Evolutionary conservation across 306 rosid species (phyloP).

Genomic region (Abrus pulchellus): DNA sequence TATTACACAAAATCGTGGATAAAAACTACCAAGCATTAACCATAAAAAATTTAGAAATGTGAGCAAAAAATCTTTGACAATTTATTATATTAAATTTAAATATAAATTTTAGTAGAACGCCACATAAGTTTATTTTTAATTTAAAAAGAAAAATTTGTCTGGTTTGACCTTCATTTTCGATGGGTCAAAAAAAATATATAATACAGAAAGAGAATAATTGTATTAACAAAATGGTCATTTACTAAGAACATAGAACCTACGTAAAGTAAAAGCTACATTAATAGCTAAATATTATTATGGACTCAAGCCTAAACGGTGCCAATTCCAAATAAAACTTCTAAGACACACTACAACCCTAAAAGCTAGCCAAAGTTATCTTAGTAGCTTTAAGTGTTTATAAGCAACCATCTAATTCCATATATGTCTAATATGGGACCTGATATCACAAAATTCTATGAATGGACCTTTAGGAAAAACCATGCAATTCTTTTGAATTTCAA

Average conservation of each 20-base stretch:
- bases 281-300: constrained; percentile 4
- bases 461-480: not conserved
- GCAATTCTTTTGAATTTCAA: constrained; percentile 14
- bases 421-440: not conserved
- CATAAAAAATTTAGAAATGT: constrained; percentile 10
- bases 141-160: constrained; percentile 4
- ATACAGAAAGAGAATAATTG: not conserved
- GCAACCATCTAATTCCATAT: constrained; percentile 29
- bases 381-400: not conserved
- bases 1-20: constrained; percentile 13
- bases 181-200: not conserved
- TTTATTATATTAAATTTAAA: not conserved
- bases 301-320: not conserved
- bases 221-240: not conserved
- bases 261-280: not conserved
- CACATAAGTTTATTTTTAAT: not conserved
- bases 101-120: not conserved
- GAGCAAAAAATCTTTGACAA: constrained; percentile 20
- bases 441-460: not conserved
- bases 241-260: constrained; percentile 11
- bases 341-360: constrained; percentile 16
- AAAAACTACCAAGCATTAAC: not conserved
- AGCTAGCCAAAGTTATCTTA: not conserved
- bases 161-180: not conserved
- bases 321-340: not conserved